These are phyloP conservation scores for Aspergillus alliaceus DNA, from an alignment of 2,329 filamentous ascomycete species.

Conservation along the genomic window DNA sequence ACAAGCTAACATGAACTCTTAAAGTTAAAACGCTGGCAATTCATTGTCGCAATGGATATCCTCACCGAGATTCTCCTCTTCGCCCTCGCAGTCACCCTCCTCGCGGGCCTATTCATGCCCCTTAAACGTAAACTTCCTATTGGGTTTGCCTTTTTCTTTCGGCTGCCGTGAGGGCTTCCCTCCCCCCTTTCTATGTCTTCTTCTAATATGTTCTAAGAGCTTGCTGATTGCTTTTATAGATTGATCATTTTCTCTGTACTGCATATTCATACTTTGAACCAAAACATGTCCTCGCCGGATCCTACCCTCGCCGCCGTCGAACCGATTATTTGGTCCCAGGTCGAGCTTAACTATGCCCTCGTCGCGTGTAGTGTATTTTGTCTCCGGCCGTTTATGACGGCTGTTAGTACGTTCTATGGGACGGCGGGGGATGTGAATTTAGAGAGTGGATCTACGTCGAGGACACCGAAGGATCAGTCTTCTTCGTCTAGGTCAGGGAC, in stretches of 20 bases:
- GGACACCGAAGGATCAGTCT: constrained; percentile 16
- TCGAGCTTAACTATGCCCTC: constrained; percentile 36
- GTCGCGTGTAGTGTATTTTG: constrained; percentile 39
- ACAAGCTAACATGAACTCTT: not conserved
- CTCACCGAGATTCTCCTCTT: constrained; percentile 36
- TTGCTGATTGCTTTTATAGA: constrained; percentile 21
- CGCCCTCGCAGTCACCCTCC: constrained; percentile 27
- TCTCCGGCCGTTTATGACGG: constrained; percentile 37
- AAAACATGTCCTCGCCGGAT: constrained; percentile 30
- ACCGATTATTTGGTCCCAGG: constrained; percentile 38
- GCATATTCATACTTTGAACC: constrained; percentile 34
- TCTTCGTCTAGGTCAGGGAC: constrained; percentile 17
- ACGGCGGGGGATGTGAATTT: constrained; percentile 33
- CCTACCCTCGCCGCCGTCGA: constrained; percentile 35
- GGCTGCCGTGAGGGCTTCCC: constrained; percentile 38
- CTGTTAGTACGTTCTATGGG: constrained; percentile 38
- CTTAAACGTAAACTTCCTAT: constrained; percentile 34
- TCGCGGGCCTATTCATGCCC: constrained; percentile 34
- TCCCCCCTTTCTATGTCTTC: not conserved
- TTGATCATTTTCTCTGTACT: constrained; percentile 38
- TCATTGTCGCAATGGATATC: constrained; percentile 37
- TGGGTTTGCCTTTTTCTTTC: constrained; percentile 34
- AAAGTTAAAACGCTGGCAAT: constrained; percentile 34
- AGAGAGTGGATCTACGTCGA: constrained; percentile 23
- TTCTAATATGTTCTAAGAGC: not conserved